Percentiles rank a stretch among this genome's conserved stretches.
Conservation (phyloP, 1,284 basidiomycete species). For the Leucoagaricus sp. region DNA sequence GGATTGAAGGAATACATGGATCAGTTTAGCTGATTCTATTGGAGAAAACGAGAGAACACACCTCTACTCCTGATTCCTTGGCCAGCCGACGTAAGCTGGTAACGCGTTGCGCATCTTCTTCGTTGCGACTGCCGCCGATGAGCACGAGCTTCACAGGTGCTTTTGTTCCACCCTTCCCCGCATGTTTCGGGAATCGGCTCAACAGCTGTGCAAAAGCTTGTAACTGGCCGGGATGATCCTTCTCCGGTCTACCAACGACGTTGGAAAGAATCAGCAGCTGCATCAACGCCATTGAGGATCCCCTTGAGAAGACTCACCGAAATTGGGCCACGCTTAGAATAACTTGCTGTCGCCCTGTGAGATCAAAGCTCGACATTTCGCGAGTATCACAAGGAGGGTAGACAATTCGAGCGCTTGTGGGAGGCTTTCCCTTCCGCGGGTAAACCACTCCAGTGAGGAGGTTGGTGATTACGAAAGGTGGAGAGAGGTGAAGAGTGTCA, state of each 20-base stretch:
- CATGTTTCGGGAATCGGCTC: conserved; percentile 59
- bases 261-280: neutral
- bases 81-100: conserved; percentile 61
- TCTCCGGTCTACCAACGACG: conserved; percentile 80
- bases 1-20: too few species aligned
- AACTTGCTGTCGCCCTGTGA: conserved; percentile 64
- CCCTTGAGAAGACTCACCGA: conserved; percentile 48
- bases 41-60: conserved; percentile 28
- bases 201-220: conserved; percentile 68
- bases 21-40: too few species aligned
- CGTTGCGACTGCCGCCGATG: conserved; percentile 85
- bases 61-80: conserved; percentile 65
- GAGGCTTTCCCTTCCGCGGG: conserved; percentile 17
- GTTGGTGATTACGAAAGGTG: conserved; percentile 21
- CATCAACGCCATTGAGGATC: neutral
- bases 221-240: conserved; percentile 88
- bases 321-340: conserved; percentile 93
- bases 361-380: conserved; percentile 64
- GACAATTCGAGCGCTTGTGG: conserved; percentile 51
- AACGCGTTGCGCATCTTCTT: conserved; percentile 74
- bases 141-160: conserved; percentile 60
- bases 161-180: conserved; percentile 22
- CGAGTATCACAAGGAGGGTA: conserved; percentile 94
- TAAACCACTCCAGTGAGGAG: conserved; percentile 29
- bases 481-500: conserved; percentile 41